These are phyloP conservation scores for Ophiocordyceps polyrhachis-furcata DNA, from an alignment of 2,329 filamentous ascomycete genomes.

Conservation along the genomic window DNA sequence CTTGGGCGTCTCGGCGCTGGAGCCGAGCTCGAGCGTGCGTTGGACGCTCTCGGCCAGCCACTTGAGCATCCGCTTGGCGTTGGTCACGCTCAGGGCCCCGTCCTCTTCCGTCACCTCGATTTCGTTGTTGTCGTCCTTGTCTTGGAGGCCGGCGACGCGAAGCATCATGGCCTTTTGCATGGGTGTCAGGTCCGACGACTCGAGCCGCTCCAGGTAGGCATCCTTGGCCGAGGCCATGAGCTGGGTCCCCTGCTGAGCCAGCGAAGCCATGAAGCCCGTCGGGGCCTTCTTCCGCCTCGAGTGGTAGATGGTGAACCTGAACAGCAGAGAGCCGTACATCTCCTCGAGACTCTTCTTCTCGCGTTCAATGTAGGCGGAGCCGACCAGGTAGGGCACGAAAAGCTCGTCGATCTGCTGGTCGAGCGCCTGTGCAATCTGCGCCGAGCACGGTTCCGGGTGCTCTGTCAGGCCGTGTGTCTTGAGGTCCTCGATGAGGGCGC, in stretches of 20 bases:
- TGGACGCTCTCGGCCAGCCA: constrained; percentile 95
- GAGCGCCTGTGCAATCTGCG: constrained; percentile 60
- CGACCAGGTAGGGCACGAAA: constrained; percentile 51
- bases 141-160: constrained; percentile 68
- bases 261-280: constrained; percentile 78
- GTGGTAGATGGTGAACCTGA: constrained; percentile 96
- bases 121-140: constrained; percentile 59
- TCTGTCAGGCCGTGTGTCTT: constrained; percentile 91
- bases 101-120: constrained; percentile 86
- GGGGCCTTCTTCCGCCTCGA: constrained; percentile 72
- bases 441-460: constrained; percentile 77
- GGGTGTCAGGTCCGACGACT: constrained; percentile 70
- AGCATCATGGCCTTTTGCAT: constrained; percentile 86
- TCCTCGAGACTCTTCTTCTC: constrained; percentile 57
- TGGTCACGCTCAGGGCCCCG: constrained; percentile 61
- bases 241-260: constrained; percentile 80
- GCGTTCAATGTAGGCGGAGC: constrained; percentile 51
- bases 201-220: constrained; percentile 73
- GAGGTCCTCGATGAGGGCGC: constrained; percentile 72
- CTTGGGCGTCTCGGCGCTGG: constrained; percentile 75
- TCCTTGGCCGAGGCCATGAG: constrained; percentile 76
- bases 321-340: constrained; percentile 74
- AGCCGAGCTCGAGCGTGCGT: constrained; percentile 75
- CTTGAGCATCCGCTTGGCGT: constrained; percentile 93
- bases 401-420: constrained; percentile 62